Evolutionary conservation across 768 basidiomycete genomes (phyloP), one percentile per base, ranked within the genome.

Genomic region (Mycena vulgaris): DNA sequence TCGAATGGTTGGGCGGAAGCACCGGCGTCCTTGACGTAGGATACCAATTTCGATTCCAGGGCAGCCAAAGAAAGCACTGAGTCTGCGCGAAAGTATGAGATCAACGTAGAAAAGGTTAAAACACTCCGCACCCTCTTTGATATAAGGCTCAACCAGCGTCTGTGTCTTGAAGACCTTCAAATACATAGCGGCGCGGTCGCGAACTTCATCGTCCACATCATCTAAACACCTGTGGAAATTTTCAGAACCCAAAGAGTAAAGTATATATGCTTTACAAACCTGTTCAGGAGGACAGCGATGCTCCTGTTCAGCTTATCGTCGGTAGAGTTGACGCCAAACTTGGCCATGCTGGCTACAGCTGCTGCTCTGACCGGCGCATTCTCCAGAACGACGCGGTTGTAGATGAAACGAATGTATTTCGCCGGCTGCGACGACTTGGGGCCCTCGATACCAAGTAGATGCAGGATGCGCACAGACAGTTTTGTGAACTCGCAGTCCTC

Each of bases 401-500:
- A 99, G 78, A 99, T 99, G 86, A 97, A 99, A 49, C 98, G 94
- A 79, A 99, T 99, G 79, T 97, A 99, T 83, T 98, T 99, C 59
- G 95, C 93, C 14, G 98, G 98, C 80, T 98, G 94, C n/a, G 93
- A 91, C 31, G 97, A 93, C 79, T 95, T 95, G 35, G 98, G 97
- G 13, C 97, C 98, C 82, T 99, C 98, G 66, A 96, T 88, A 37
- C 98, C 98, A 53, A 99, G 90, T 40, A 99, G 84, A 78, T 99
- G 95, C 28, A 99, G 88, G 75, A 99, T 95, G 53, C 97, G 94
- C 71, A 99, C 98, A 33, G 96, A 98, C 57, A 99, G 90, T 82
- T 99, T 99, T 35, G 97, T 98, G 78, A 99, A 99, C 80, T 99
- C 98, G 88, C 98, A 99, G 79, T 99, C 98, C 82, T 99, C 98